Base-by-base conservation (phyloP, 2,329 filamentous ascomycete species). In the Botrytis fragariae region DNA sequence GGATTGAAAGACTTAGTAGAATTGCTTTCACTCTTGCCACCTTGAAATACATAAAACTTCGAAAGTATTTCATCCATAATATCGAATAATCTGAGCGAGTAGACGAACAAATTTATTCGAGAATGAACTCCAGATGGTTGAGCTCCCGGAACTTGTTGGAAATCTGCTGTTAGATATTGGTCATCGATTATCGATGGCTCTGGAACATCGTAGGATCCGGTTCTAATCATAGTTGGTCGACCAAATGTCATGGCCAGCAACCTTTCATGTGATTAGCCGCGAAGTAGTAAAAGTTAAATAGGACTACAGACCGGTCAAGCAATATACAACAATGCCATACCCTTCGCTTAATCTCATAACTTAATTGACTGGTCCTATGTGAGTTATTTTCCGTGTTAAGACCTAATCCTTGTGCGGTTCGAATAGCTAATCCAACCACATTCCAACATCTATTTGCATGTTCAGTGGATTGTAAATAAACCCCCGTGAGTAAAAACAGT, bases 391-490 rank as follows among this genome's bases (percentile, higher is more conserved):
- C 76, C 10, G 74, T 48, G 54, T 81, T 78, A 18, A 82, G 61
- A 0, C 81, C 80, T 4, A 82, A 69, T 6, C 77, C 77, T 59
- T 80, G 77, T 14, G 81, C 81, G 3, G 77, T 76, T 20, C 81
- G 77, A 14, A 81, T 72, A 6, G 81, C 81, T 22, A 81, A 74
- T 5, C 80, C 80, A 4, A 79, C 67, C 9, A 77, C 74, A 61
- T 78, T 78, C 80, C 80, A 82, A 74, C 80, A 81, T 2, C 80
- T 78, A 37, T 81, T 76, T 7, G 77, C 77, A 39, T 78, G 76
- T 0, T 74, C 75, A 0, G 80, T 79, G 20, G 76, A 81, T 12
- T 79, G 80, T 4, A 82, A 78, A 62, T 82, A 81, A 18, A 79
- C 45, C 0, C 77, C 76, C 2, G 77, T 78, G 2, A 82, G 75